Percentiles rank a stretch among this genome's conserved stretches.
phyloP scores from a whole-genome alignment of 805 yeast genomes.

The Candida maltosa region DNA sequence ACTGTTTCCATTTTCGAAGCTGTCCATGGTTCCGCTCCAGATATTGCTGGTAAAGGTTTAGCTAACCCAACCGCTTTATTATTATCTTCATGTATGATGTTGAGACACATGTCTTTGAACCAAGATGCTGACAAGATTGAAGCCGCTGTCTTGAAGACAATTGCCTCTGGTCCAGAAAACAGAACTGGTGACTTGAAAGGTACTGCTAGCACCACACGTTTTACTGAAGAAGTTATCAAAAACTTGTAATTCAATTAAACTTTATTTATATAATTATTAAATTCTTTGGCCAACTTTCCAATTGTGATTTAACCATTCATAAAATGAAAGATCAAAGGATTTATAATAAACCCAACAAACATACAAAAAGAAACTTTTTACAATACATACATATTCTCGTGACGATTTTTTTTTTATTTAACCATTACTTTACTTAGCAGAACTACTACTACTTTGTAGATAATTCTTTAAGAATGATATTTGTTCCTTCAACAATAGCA shows the following conservation, averaged over 20 bases:
- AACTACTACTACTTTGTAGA: neutral
- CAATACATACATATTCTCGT: too few relatives aligned
- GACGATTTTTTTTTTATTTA: too few relatives aligned
- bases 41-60: conserved; percentile 96
- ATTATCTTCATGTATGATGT: conserved; percentile 97
- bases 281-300: too few relatives aligned
- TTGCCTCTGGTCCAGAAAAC: conserved; percentile 93
- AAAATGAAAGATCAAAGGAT: too few relatives aligned
- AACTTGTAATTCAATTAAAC: conserved; percentile 51
- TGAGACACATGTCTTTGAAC: conserved; percentile 94
- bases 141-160: conserved; percentile 79
- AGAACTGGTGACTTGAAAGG: conserved; percentile 97
- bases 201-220: conserved; percentile 80
- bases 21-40: conserved; percentile 99
- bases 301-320: too few relatives aligned
- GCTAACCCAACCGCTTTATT: conserved; percentile 98
- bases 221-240: conserved; percentile 87
- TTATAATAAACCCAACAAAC: too few relatives aligned
- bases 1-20: conserved; percentile 98
- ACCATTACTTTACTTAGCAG: too few relatives aligned
- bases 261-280: too few relatives aligned
- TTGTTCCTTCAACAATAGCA: conserved; percentile 92
- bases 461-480: conserved; percentile 48
- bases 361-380: too few relatives aligned
- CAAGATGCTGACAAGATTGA: conserved; percentile 82